Conservation (phyloP, 257 asterid genomes). For the Solanum gandarillasii region DNA sequence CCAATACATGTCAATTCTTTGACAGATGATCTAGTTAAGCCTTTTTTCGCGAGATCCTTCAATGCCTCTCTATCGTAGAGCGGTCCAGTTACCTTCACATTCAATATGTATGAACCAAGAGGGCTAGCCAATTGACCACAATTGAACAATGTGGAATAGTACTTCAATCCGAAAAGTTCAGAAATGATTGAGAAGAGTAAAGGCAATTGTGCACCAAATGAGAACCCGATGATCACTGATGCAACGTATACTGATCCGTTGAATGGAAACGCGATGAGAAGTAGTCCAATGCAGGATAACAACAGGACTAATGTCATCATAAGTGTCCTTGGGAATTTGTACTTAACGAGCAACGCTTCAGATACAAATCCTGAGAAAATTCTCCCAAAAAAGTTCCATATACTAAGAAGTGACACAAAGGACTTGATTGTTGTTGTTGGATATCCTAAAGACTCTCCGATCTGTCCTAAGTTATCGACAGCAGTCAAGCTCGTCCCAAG, state of each 20-base stretch:
- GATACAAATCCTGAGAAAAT: constrained; percentile 71
- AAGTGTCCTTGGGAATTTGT: constrained; percentile 58
- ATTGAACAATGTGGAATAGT: constrained; percentile 61
- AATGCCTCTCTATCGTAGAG: constrained; percentile 63
- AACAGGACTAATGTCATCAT: constrained; percentile 64
- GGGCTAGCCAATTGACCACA: constrained; percentile 81
- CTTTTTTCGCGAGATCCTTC: constrained; percentile 36
- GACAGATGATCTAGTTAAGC: constrained; percentile 38
- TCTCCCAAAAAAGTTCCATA: constrained; percentile 77
- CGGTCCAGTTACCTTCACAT: constrained; percentile 51
- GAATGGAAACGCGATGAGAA: constrained; percentile 59
- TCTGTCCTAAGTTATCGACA: constrained; percentile 70
- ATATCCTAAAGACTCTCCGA: constrained; percentile 66
- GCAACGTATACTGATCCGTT: constrained; percentile 54
- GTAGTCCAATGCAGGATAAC: constrained; percentile 48
- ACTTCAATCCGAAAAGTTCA: constrained; percentile 62
- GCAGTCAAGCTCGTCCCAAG: constrained; percentile 69
- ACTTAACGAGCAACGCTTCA: constrained; percentile 30
- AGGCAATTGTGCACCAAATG: constrained; percentile 70
- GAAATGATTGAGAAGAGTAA: constrained; percentile 49
- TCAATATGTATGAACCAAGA: constrained; percentile 55
- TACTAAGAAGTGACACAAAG: constrained; percentile 58
- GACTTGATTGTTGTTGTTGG: constrained; percentile 52
- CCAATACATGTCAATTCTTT: constrained; percentile 58
- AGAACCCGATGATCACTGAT: constrained; percentile 62